phyloP scores from a whole-genome alignment of 192 early-diverging fungal species.

The Podochytrium sp. region DNA sequence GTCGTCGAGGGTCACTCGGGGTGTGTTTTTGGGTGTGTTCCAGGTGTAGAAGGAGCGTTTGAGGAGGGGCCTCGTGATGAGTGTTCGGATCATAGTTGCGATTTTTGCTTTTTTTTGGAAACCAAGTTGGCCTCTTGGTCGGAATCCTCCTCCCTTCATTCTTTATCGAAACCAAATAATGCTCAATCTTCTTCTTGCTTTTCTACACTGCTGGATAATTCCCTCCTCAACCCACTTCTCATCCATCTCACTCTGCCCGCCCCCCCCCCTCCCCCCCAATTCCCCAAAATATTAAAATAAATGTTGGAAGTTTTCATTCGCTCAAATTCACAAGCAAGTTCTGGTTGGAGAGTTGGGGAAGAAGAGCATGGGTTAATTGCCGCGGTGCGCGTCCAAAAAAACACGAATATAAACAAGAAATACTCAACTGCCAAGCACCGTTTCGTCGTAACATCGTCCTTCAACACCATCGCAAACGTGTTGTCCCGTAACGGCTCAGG shows the following conservation, averaged over 20 bases:
- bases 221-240: too few species aligned
- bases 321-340: conserved; percentile 26
- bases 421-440: conserved; percentile 66
- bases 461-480: conserved; percentile 81
- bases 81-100: too few species aligned
- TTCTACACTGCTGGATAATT: too few species aligned
- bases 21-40: conserved; percentile 44
- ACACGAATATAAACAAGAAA: neutral
- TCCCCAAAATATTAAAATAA: too few species aligned
- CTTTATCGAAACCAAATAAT: too few species aligned
- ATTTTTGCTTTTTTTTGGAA: neutral
- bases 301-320: conserved; percentile 12
- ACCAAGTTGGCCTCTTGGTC: too few species aligned
- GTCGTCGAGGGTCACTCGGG: conserved; percentile 47
- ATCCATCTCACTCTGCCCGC: too few species aligned
- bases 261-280: too few species aligned
- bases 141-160: too few species aligned
- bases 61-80: neutral
- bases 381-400: neutral
- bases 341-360: too few species aligned
- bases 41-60: conserved; percentile 49
- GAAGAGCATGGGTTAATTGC: neutral
- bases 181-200: too few species aligned
- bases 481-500: conserved; percentile 87
- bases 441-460: conserved; percentile 91